These are phyloP conservation scores for Bolboschoenus planiculmis DNA, from an alignment of 176 grass and related monocot species.

Conservation along the genomic window DNA sequence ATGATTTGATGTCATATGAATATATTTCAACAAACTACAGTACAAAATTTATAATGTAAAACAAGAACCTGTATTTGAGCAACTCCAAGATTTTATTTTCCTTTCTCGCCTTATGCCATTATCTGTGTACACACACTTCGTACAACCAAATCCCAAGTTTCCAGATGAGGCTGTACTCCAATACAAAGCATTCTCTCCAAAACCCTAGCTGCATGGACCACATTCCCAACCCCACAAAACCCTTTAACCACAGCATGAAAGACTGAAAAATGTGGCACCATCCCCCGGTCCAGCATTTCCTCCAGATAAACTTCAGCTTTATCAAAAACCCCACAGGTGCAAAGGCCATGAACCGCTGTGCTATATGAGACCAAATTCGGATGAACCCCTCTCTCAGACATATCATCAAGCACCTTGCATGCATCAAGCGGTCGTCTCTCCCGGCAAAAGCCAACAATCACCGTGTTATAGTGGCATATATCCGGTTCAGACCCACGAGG, in stretches of 20 bases:
- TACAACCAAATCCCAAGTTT: constrained; percentile 58
- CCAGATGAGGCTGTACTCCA: constrained; percentile 44
- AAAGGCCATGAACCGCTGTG: constrained; percentile 57
- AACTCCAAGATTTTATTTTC: background rate
- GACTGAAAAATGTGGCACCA: constrained; percentile 68
- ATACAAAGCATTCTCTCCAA: constrained; percentile 44
- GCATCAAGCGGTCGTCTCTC: constrained; percentile 59
- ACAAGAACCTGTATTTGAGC: background rate
- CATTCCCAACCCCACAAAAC: constrained; percentile 56
- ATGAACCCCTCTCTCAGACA: constrained; percentile 34
- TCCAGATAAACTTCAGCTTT: constrained; percentile 51
- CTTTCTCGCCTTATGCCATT: background rate
- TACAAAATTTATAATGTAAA: background rate
- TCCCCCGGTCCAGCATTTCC: constrained; percentile 44
- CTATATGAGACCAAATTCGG: constrained; percentile 56
- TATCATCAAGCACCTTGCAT: constrained; percentile 82
- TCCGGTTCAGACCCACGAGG: constrained; percentile 55
- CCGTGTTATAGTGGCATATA: constrained; percentile 73
- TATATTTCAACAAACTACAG: background rate
- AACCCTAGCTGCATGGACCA: constrained; percentile 38
- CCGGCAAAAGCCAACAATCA: constrained; percentile 61
- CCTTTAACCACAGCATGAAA: constrained; percentile 71
- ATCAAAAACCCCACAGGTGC: constrained; percentile 34
- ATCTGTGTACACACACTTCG: constrained; percentile 26
- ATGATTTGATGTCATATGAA: background rate